phyloP scores from a whole-genome alignment of 2,329 filamentous ascomycete species.

The Colletotrichum theobromicola region DNA sequence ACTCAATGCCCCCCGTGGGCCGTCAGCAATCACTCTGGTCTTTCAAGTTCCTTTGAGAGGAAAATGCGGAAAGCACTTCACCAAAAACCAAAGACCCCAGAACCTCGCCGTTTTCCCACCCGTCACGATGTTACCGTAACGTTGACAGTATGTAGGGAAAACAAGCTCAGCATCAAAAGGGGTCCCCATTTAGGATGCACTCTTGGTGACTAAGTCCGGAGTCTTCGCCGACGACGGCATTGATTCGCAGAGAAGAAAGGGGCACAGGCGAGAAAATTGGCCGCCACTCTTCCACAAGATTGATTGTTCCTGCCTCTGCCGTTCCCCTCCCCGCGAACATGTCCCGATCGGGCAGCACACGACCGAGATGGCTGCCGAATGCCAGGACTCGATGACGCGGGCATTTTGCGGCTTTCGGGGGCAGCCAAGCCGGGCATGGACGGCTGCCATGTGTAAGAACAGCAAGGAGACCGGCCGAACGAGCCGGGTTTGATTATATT shows the following conservation, averaged over 20 bases:
- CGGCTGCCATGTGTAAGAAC: neutral
- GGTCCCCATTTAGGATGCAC: neutral
- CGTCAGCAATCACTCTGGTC: neutral
- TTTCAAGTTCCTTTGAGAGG: neutral
- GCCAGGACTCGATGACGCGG: neutral
- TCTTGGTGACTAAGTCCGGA: neutral
- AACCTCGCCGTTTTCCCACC: neutral
- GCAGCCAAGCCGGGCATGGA: neutral
- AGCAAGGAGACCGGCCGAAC: neutral
- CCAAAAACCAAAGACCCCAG: neutral
- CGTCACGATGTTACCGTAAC: neutral
- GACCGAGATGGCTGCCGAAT: neutral
- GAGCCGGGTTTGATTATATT: neutral
- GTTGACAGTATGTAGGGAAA: neutral
- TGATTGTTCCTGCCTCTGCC: neutral
- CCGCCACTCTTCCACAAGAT: neutral
- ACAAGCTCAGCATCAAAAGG: neutral
- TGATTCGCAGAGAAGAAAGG: neutral
- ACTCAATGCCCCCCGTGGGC: neutral
- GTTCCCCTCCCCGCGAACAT: neutral
- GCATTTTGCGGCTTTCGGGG: constrained; percentile 2
- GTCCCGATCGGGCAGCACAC: neutral
- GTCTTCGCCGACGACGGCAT: neutral
- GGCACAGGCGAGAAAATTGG: neutral
- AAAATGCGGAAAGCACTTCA: neutral